These are phyloP conservation scores for Hanseniaspora pseudoguilliermondii DNA, from an alignment of 805 yeast genomes.

Conservation along the genomic window DNA sequence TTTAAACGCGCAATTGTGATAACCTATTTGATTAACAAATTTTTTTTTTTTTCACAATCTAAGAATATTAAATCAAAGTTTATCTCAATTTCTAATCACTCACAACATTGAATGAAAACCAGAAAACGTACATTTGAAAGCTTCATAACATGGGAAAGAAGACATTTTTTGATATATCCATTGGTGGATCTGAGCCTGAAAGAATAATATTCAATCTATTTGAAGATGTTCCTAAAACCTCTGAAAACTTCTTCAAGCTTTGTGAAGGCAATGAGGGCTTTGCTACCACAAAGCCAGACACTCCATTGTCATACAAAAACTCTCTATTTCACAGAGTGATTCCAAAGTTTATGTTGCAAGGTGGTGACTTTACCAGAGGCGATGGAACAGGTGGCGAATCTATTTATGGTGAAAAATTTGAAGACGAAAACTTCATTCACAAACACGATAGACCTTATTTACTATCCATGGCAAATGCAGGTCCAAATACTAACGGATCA, in stretches of 20 bases:
- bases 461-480: slow-evolving; percentile 95
- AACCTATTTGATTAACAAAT: too few species aligned
- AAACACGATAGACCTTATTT: slow-evolving; percentile 72
- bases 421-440: slow-evolving; percentile 62
- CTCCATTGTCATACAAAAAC: slow-evolving; percentile 62
- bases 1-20: too few species aligned
- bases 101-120: background rate
- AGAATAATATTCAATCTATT: slow-evolving; percentile 66
- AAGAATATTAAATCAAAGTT: too few species aligned
- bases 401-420: slow-evolving; percentile 67
- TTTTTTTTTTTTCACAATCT: too few species aligned
- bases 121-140: background rate
- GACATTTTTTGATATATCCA: slow-evolving; percentile 67
- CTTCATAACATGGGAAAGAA: slow-evolving; percentile 23
- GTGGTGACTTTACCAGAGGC: slow-evolving; percentile 85
- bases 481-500: slow-evolving; percentile 96
- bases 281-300: slow-evolving; percentile 23
- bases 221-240: slow-evolving; percentile 69
- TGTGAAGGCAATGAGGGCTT: slow-evolving; percentile 74
- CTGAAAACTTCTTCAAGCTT: slow-evolving; percentile 77
- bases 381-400: slow-evolving; percentile 97
- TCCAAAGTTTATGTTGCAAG: slow-evolving; percentile 97
- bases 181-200: slow-evolving; percentile 58
- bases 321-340: slow-evolving; percentile 92
- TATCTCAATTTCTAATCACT: too few species aligned